phyloP scores from a whole-genome alignment of 2,329 filamentous ascomycete genomes.

The Cordyceps cateniannulata region DNA sequence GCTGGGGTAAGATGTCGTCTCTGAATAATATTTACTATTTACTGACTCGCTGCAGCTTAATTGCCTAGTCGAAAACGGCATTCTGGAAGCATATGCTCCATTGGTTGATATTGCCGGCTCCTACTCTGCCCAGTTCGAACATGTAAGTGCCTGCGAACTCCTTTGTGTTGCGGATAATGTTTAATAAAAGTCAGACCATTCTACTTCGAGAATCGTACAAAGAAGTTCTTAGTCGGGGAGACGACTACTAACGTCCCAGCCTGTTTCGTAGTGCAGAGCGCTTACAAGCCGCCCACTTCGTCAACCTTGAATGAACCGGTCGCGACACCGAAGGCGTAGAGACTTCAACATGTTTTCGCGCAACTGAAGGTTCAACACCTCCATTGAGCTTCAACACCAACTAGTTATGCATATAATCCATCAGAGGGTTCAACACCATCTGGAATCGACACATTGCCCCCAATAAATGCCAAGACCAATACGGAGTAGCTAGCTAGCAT shows the following conservation, averaged over 20 bases:
- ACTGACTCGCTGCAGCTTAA: conserved; percentile 38
- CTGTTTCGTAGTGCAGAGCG: background rate
- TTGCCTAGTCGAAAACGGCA: conserved; percentile 47
- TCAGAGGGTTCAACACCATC: background rate
- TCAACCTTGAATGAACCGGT: background rate
- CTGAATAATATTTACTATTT: background rate
- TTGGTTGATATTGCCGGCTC: conserved; percentile 52
- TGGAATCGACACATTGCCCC: background rate
- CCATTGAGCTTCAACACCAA: background rate
- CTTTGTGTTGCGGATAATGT: background rate
- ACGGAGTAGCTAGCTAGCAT: background rate
- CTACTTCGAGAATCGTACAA: conserved; percentile 38
- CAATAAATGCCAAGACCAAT: background rate
- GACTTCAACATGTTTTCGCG: conserved; percentile 1
- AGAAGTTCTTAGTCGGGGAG: conserved; percentile 46
- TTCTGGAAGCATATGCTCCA: conserved; percentile 51
- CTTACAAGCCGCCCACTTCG: background rate
- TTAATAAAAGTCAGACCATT: conserved; percentile 33
- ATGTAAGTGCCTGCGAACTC: conserved; percentile 25
- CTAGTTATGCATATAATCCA: no score
- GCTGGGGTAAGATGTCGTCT: conserved; percentile 40
- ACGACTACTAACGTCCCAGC: conserved; percentile 38
- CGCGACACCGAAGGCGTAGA: conserved; percentile 1
- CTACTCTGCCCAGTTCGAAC: conserved; percentile 60
- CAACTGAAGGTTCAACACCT: conserved; percentile 7